Percentiles rank a stretch among this genome's conserved stretches.
These are phyloP conservation scores for Boeremia lycopersici DNA, from an alignment of 2,329 filamentous ascomycete genomes.

Conservation along the genomic window DNA sequence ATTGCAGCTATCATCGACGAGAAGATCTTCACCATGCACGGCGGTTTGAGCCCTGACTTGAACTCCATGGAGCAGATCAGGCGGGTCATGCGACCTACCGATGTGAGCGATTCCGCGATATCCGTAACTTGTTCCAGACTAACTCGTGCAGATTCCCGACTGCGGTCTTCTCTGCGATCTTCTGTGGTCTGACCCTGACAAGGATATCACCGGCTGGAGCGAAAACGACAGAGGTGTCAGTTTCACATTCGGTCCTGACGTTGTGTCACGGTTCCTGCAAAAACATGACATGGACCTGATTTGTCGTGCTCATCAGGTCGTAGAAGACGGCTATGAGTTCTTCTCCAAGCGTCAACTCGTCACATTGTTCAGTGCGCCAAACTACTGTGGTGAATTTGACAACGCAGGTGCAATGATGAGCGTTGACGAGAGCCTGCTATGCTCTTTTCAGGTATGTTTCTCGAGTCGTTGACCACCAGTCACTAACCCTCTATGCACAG, in stretches of 20 bases:
- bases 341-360: slow-evolving; percentile 98
- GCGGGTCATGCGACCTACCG: slow-evolving; percentile 96
- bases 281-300: slow-evolving; percentile 99
- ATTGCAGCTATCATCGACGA: slow-evolving; percentile 99
- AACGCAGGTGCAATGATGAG: slow-evolving; percentile 99
- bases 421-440: slow-evolving; percentile 96
- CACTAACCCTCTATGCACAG: slow-evolving; percentile 54
- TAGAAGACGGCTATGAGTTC: slow-evolving; percentile 99
- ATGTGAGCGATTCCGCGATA: slow-evolving; percentile 68
- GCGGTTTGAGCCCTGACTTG: slow-evolving; percentile 92
- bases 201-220: slow-evolving; percentile 98
- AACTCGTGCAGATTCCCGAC: slow-evolving; percentile 82
- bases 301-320: slow-evolving; percentile 97
- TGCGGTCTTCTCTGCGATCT: slow-evolving; percentile 97
- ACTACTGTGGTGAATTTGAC: slow-evolving; percentile 99
- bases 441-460: slow-evolving; percentile 87
- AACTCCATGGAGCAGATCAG: slow-evolving; percentile 99
- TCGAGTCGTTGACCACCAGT: neutral
- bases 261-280: slow-evolving; percentile 95
- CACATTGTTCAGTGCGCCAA: slow-evolving; percentile 95
- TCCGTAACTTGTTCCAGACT: slow-evolving; percentile 37
- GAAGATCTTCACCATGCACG: slow-evolving; percentile 99
- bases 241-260: slow-evolving; percentile 97
- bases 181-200: slow-evolving; percentile 98
- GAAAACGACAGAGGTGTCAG: slow-evolving; percentile 99